Evolutionary conservation across 108 stramenopile genomes (phyloP).

Genomic region (Fragilariopsis cylindrus): DNA sequence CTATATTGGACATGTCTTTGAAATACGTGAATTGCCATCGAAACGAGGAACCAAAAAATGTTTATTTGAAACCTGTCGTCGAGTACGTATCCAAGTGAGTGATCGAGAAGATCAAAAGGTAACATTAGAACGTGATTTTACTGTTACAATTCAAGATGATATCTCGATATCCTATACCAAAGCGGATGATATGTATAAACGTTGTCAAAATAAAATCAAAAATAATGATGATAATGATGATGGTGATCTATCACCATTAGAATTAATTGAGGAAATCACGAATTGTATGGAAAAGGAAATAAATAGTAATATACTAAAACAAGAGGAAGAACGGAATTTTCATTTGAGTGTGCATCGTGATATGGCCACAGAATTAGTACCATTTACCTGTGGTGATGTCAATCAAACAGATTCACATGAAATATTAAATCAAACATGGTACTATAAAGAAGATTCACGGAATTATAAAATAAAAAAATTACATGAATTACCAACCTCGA

Average conservation of each 20-base stretch:
- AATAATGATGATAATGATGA: background rate
- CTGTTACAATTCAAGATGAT: constrained; percentile 53
- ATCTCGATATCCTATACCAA: constrained; percentile 36
- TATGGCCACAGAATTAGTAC: constrained; percentile 56
- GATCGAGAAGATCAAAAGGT: constrained; percentile 59
- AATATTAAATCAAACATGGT: constrained; percentile 40
- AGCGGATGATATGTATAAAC: constrained; percentile 43
- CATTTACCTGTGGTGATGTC: constrained; percentile 69
- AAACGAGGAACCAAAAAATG: constrained; percentile 68
- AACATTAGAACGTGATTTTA: constrained; percentile 31
- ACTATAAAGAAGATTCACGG: constrained; percentile 9
- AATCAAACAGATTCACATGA: constrained; percentile 46
- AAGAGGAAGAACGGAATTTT: constrained; percentile 66
- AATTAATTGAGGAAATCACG: constrained; percentile 39
- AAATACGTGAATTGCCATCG: constrained; percentile 72
- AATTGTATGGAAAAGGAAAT: constrained; percentile 56
- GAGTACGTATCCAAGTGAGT: constrained; percentile 61
- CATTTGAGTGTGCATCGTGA: constrained; percentile 47
- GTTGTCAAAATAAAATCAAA: constrained; percentile 38
- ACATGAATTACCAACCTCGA: constrained; percentile 49
- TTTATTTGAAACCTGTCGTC: constrained; percentile 47
- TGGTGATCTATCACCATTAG: constrained; percentile 9
- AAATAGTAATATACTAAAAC: constrained; percentile 38
- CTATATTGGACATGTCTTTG: constrained; percentile 73
- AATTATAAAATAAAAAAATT: constrained; percentile 35